phyloP scores from a whole-genome alignment of 192 early-diverging fungal genomes.

The Backusella luteola region DNA sequence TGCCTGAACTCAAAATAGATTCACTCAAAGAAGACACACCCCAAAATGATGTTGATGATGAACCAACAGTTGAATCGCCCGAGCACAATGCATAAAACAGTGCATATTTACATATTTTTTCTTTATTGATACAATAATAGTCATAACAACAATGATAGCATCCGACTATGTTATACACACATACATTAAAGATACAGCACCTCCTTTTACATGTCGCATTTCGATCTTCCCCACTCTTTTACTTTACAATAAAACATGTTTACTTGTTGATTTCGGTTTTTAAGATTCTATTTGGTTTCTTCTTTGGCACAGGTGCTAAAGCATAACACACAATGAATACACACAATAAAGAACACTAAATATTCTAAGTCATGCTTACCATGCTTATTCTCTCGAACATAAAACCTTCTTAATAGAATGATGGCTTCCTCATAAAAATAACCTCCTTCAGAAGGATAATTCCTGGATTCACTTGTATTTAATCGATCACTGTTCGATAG shows the following conservation, averaged over 20 bases:
- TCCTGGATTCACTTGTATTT: conserved; percentile 23
- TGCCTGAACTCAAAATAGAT: not conserved
- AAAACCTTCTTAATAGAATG: conserved; percentile 85
- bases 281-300: conserved; percentile 78
- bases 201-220: not conserved
- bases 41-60: no score
- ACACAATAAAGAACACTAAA: not conserved
- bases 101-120: not conserved
- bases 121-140: not conserved
- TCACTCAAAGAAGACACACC: not conserved
- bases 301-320: conserved; percentile 84
- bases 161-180: not conserved
- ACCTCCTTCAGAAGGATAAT: conserved; percentile 68
- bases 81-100: not conserved
- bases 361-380: conserved; percentile 47
- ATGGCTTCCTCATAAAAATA: conserved; percentile 80
- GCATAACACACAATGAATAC: not conserved
- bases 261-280: conserved; percentile 58
- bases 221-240: not conserved
- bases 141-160: not conserved
- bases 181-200: not conserved
- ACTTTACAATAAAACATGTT: not conserved
- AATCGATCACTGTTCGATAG: conserved; percentile 7
- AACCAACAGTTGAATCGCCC: not conserved
- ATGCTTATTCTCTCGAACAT: conserved; percentile 86